A percentile compares a stretch with the other conserved stretches of the same genome.
These are phyloP conservation scores for Ostreobium quekettii DNA, from an alignment of 139 green algal genomes.

Conservation along the genomic window DNA sequence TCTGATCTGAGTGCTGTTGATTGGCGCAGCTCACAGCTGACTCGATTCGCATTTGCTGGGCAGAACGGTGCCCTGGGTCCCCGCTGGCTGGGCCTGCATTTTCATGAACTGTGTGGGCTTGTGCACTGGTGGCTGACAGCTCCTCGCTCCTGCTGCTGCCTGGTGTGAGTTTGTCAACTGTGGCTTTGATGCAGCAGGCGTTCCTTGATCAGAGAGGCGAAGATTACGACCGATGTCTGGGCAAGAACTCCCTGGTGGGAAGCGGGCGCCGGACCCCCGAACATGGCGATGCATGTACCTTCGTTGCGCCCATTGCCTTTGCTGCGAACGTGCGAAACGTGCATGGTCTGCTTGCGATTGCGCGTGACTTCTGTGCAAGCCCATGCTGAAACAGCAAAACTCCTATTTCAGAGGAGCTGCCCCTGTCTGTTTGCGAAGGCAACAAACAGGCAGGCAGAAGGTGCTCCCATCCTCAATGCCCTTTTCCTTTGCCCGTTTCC, in stretches of 20 bases:
- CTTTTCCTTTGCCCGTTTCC: neutral
- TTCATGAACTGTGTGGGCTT: too few species aligned
- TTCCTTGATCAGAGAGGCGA: constrained; percentile 70
- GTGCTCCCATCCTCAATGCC: neutral
- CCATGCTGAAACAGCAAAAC: neutral
- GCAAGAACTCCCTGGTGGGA: neutral
- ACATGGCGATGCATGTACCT: neutral
- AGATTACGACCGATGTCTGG: constrained; percentile 43
- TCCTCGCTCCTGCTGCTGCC: too few species aligned
- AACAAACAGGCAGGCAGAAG: neutral
- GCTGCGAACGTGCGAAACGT: neutral
- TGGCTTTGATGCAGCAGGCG: too few species aligned
- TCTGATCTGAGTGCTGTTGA: too few species aligned
- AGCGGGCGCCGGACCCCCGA: neutral
- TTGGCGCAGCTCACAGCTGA: too few species aligned
- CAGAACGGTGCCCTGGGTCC: too few species aligned
- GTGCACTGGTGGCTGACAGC: too few species aligned
- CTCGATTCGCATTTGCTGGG: too few species aligned
- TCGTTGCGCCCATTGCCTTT: neutral
- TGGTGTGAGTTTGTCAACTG: too few species aligned
- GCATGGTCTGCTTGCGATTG: neutral
- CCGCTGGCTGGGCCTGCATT: too few species aligned
- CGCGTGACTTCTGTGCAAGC: neutral
- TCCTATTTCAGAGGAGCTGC: neutral
- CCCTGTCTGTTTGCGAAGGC: neutral